phyloP scores from a whole-genome alignment of 768 basidiomycete species.

The Botryobasidium botryosum region DNA sequence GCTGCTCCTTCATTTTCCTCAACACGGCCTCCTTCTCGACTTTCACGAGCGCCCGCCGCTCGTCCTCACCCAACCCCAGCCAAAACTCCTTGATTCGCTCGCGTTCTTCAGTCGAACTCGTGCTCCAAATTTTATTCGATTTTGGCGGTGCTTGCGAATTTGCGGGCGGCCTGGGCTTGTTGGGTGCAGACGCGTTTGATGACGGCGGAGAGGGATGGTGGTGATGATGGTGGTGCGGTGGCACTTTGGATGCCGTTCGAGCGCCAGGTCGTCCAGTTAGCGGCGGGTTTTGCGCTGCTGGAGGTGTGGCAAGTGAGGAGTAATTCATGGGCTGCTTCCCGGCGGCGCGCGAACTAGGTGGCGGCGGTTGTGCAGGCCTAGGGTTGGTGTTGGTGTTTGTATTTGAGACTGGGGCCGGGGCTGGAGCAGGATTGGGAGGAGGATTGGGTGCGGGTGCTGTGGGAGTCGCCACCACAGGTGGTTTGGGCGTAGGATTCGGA shows the following conservation, averaged over 20 bases:
- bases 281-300: constrained; percentile 18
- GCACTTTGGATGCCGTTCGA: constrained; percentile 33
- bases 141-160: constrained; percentile 19
- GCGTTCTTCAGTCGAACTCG: constrained; percentile 78
- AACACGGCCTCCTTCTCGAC: constrained; percentile 97
- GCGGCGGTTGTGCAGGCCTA: constrained; percentile 27
- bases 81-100: constrained; percentile 98
- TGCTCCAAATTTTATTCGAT: constrained; percentile 77
- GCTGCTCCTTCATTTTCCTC: constrained; percentile 99
- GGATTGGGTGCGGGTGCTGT: constrained; percentile 13
- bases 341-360: constrained; percentile 67
- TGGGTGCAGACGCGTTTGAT: constrained; percentile 24
- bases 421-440: constrained; percentile 13
- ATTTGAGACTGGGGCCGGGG: constrained; percentile 14
- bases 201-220: constrained; percentile 38
- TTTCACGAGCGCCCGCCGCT: constrained; percentile 82
- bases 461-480: constrained; percentile 18
- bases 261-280: constrained; percentile 24
- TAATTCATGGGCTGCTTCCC: constrained; percentile 91
- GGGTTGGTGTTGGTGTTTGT: constrained; percentile 23
- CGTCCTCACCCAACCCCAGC: constrained; percentile 82
- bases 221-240: constrained; percentile 35
- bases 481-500: constrained; percentile 19
- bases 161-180: constrained; percentile 25
- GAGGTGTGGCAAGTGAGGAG: too few species aligned